Evolutionary conservation across 2,329 filamentous ascomycete species (phyloP).

Genomic region (Lomentospora prolificans): DNA sequence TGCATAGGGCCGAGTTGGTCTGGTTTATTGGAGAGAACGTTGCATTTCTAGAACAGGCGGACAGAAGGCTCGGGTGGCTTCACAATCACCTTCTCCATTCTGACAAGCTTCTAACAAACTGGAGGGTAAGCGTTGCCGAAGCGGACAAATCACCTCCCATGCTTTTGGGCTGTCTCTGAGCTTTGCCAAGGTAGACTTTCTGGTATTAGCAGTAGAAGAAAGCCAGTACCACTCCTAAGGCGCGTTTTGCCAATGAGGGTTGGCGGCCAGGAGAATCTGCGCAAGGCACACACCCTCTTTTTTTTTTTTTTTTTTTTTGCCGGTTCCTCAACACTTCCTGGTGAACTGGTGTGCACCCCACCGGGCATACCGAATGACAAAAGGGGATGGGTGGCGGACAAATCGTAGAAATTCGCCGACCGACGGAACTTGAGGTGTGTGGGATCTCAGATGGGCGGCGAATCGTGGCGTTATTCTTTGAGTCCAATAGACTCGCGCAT

Average conservation of each 20-base stretch:
- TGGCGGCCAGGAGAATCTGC: no score
- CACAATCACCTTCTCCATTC: background rate
- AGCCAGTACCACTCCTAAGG: no score
- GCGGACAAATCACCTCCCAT: background rate
- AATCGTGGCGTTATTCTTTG: background rate
- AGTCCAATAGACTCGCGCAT: background rate
- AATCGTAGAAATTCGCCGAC: background rate
- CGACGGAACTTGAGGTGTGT: no score
- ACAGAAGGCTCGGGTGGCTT: background rate
- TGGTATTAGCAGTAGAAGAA: no score
- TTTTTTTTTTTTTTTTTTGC: no score
- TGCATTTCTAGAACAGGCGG: conserved; percentile 1
- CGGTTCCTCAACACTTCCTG: no score
- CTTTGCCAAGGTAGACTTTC: no score
- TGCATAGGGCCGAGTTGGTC: background rate
- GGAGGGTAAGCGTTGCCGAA: background rate
- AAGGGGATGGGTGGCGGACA: background rate
- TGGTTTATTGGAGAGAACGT: background rate
- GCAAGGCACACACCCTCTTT: no score
- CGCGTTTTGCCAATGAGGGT: no score
- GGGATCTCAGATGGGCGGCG: background rate
- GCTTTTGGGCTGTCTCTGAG: no score
- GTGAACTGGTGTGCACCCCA: no score
- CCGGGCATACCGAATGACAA: background rate
- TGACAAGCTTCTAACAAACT: background rate